Base-by-base conservation (phyloP, 768 basidiomycete genomes). In the Leucogyrophana mollusca region DNA sequence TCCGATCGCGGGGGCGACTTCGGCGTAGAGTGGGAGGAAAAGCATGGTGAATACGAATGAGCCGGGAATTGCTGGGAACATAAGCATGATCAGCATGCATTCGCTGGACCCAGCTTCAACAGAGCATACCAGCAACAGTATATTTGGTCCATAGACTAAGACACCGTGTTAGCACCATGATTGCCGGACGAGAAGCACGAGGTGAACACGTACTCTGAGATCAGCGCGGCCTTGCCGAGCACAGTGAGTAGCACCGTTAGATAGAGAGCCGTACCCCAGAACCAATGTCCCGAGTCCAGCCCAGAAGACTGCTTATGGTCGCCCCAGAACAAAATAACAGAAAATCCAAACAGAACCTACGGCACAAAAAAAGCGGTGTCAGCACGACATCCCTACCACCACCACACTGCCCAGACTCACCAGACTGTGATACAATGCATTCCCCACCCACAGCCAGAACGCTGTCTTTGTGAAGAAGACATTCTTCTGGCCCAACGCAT, bases 121-220 rank as follows among this genome's bases (percentile, higher is more conserved):
- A n/a, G n/a, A n/a, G 63, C 76, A 46, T 58, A 87, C 87, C 87
- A 33, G 91, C 92, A 39, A 97, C 90, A 10, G 95, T 98, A 60
- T 98, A 99, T 63, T 98, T 98, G 1, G 96, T 99, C 96, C 96
- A 99, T n/a, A 99, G 68, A 57, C 95, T 99, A 48, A 7, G 45
- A 24, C 40, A 39, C 20, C 13, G 47, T 17, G 10, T 20, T 34
- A 47, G 50, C 39, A 52, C 34, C 40, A 39, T 10, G 5, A 21
- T 22, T 20, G 9, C 43, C 25, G 4, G 32, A 17, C 17, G 37
- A 41, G 17, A 30, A n/a, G 17, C 41, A 25, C 11, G 23, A 27
- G 34, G n/a, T 40, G 6, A 21, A 11, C 51, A 74, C 94, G 60
- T 64, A 98, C 96, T 99, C 95, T 4, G 96, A 98, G 35, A 98